Conservation (phyloP, 164 flowering plant genomes). For the Stephania yunnanensis region DNA sequence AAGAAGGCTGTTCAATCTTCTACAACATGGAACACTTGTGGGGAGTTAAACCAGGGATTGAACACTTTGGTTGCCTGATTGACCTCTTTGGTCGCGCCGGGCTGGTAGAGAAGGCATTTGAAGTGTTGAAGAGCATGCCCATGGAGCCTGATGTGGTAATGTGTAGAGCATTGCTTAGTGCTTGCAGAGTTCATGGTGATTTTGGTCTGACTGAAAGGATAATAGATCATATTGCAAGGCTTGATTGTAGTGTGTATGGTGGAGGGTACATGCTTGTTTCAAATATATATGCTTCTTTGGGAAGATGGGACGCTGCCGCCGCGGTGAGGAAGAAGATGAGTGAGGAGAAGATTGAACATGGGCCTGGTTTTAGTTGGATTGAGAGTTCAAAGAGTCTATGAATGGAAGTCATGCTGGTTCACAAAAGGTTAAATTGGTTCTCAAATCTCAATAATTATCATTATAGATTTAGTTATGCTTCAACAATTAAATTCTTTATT, state of each 20-base stretch:
- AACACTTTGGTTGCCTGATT: constrained; percentile 45
- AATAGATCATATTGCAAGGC: constrained; percentile 22
- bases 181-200: constrained; percentile 44
- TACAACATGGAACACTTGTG: constrained; percentile 34
- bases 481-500: too few relatives aligned
- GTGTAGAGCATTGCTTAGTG: constrained; percentile 53
- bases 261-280: constrained; percentile 45
- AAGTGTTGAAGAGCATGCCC: constrained; percentile 38
- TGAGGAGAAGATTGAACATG: constrained; percentile 8
- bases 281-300: constrained; percentile 37
- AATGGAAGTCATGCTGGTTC: constrained; percentile 4
- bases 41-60: constrained; percentile 40
- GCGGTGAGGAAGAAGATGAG: constrained; percentile 16
- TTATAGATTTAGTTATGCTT: too few relatives aligned
- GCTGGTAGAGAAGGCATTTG: constrained; percentile 32
- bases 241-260: constrained; percentile 14
- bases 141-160: constrained; percentile 42
- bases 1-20: constrained; percentile 38
- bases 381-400: constrained; percentile 15
- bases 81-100: constrained; percentile 58
- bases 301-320: constrained; percentile 18
- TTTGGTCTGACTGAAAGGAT: constrained; percentile 30
- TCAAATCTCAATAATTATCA: too few relatives aligned
- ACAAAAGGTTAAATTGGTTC: background rate
- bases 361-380: constrained; percentile 24